Evolutionary conservation across 208 protist species (phyloP).

Genomic region (Trypanosoma melophagium): DNA sequence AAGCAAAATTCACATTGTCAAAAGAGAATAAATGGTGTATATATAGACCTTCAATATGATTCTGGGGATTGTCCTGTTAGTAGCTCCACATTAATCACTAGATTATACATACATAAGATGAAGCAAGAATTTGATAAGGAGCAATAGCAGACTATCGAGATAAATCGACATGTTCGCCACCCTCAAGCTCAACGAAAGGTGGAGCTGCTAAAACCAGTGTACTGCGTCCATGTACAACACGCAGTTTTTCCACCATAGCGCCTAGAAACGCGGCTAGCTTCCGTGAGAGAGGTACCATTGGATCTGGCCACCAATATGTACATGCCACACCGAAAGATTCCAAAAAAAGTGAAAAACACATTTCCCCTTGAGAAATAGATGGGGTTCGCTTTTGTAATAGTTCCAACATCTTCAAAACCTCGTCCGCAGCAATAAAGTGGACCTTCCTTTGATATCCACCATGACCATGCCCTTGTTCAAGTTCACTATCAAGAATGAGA

Average conservation of each 20-base stretch:
- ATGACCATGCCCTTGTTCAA: constrained; percentile 9
- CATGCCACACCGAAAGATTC: constrained; percentile 51
- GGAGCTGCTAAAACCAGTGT: constrained; percentile 65
- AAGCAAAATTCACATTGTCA: neutral
- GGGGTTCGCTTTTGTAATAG: constrained; percentile 15
- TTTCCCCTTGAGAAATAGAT: constrained; percentile 29
- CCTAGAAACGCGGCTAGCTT: constrained; percentile 74
- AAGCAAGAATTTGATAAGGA: neutral
- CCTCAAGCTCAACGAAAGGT: constrained; percentile 53
- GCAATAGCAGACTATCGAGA: neutral
- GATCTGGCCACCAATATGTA: constrained; percentile 81
- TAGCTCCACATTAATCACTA: too few species aligned
- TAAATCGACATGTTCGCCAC: constrained; percentile 35
- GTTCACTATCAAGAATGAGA: constrained; percentile 28
- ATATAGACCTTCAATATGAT: too few species aligned
- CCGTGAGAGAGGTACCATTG: constrained; percentile 58
- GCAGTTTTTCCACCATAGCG: constrained; percentile 58
- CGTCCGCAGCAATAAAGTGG: constrained; percentile 43
- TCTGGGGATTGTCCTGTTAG: too few species aligned
- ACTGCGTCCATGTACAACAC: constrained; percentile 39
- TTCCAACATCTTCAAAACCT: constrained; percentile 40
- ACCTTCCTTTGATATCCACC: constrained; percentile 19
- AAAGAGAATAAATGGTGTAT: neutral
- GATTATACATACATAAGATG: neutral
- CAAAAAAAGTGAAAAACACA: constrained; percentile 77